A percentile compares a stretch with the other conserved stretches of the same genome.
Evolutionary conservation across 2,329 filamentous ascomycete species (phyloP).

Genomic region (Aureobasidium sp.): DNA sequence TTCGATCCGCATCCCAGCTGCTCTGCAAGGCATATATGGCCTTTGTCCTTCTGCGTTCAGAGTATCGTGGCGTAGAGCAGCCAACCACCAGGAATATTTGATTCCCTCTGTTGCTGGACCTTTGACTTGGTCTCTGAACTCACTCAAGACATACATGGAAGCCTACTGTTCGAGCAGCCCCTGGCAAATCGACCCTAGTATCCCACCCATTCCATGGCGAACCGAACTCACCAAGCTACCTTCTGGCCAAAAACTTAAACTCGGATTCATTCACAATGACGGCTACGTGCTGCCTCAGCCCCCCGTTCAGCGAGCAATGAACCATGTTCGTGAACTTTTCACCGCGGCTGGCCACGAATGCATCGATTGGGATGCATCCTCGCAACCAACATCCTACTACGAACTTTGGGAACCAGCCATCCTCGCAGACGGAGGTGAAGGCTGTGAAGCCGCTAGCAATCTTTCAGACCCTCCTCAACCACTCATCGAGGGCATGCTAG

Average conservation of each 20-base stretch:
- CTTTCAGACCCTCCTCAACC: not conserved
- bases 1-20: conserved; percentile 39
- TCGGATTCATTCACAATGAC: conserved; percentile 59
- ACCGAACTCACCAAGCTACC: conserved; percentile 16
- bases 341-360: not conserved
- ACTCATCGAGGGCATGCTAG: conserved; percentile 3
- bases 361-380: not conserved
- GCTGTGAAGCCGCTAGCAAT: not conserved
- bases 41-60: conserved; percentile 33
- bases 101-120: conserved; percentile 42
- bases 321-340: not conserved
- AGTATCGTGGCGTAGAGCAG: conserved; percentile 34
- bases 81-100: conserved; percentile 24
- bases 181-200: conserved; percentile 50
- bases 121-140: conserved; percentile 43
- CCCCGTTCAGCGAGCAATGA: conserved; percentile 51
- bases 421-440: conserved; percentile 2
- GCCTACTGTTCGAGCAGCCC: conserved; percentile 44
- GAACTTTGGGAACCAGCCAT: conserved; percentile 1
- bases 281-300: conserved; percentile 57
- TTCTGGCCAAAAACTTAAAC: conserved; percentile 35
- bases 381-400: not conserved
- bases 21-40: conserved; percentile 38
- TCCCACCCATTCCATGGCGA: conserved; percentile 50
- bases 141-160: conserved; percentile 45